These are phyloP conservation scores for Neopestalotiopsis rosae DNA, from an alignment of 2,329 filamentous ascomycete species.

Conservation along the genomic window DNA sequence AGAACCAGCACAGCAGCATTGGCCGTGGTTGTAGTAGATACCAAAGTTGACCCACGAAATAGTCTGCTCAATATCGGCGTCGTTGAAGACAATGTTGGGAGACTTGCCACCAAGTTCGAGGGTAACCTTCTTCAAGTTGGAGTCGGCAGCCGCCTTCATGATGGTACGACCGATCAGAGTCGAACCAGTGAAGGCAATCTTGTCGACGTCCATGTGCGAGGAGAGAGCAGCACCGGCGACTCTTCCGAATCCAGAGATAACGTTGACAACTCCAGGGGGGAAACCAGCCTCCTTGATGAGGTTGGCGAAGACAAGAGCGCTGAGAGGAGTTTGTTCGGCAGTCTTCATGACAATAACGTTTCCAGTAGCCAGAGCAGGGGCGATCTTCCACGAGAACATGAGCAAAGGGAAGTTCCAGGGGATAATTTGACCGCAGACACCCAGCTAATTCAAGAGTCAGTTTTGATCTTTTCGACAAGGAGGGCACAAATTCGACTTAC, in stretches of 20 bases:
- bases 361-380: conserved; percentile 73
- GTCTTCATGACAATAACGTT: conserved; percentile 78
- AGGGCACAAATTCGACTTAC: conserved; percentile 13
- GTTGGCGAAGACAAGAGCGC: conserved; percentile 67
- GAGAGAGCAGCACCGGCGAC: conserved; percentile 78
- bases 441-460: too few relatives aligned
- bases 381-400: conserved; percentile 86
- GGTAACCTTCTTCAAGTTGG: conserved; percentile 83
- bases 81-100: conserved; percentile 80
- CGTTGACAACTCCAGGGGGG: conserved; percentile 78
- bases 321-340: conserved; percentile 78
- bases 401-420: conserved; percentile 75
- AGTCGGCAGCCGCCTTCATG: conserved; percentile 79
- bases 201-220: conserved; percentile 80
- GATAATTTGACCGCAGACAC: too few relatives aligned
- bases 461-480: conserved; percentile 43
- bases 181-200: conserved; percentile 83
- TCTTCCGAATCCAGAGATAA: conserved; percentile 80
- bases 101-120: conserved; percentile 82
- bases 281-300: conserved; percentile 79
- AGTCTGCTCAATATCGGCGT: conserved; percentile 78
- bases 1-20: conserved; percentile 76
- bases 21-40: conserved; percentile 70
- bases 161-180: conserved; percentile 75
- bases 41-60: conserved; percentile 80